Evolutionary conservation across 2,329 filamentous ascomycete genomes (phyloP).

Genomic region (Cladobotryum protrusum): DNA sequence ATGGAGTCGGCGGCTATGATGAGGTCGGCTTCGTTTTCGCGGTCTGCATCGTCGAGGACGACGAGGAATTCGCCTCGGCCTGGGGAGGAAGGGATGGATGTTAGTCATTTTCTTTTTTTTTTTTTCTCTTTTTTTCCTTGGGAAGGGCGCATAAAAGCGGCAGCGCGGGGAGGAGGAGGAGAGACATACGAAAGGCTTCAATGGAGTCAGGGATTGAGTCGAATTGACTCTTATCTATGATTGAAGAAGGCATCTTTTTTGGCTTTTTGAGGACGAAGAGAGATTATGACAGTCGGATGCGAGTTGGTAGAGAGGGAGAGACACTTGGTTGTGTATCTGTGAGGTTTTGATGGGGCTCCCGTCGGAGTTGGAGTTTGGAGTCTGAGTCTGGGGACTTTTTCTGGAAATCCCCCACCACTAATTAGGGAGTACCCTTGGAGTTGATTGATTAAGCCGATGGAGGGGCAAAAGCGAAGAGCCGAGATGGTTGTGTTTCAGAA

Average conservation of each 20-base stretch:
- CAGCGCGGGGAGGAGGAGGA: constrained; percentile 4
- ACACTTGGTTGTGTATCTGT: no score
- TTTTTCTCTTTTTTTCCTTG: background rate
- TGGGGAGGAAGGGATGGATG: no score
- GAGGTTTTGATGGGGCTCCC: no score
- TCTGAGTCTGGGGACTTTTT: no score
- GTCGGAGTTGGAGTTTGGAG: no score
- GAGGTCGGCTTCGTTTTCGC: constrained; percentile 97
- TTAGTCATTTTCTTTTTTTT: background rate
- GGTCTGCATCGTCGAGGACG: constrained; percentile 83
- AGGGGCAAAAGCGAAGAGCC: no score
- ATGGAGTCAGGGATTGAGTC: constrained; percentile 60
- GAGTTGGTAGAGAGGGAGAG: no score
- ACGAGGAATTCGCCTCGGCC: constrained; percentile 87
- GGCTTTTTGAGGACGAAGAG: background rate
- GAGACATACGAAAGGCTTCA: constrained; percentile 54
- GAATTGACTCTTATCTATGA: constrained; percentile 49
- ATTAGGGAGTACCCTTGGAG: no score
- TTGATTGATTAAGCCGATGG: no score
- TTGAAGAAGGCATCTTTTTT: constrained; percentile 41
- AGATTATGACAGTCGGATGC: background rate
- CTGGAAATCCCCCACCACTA: no score
- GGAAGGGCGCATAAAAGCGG: constrained; percentile 5
- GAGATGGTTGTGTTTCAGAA: no score
- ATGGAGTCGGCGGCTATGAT: constrained; percentile 86